Percentiles rank a stretch among this genome's conserved stretches.
phyloP scores from a whole-genome alignment of 305 asterid species.

The Coffea humblotiana region DNA sequence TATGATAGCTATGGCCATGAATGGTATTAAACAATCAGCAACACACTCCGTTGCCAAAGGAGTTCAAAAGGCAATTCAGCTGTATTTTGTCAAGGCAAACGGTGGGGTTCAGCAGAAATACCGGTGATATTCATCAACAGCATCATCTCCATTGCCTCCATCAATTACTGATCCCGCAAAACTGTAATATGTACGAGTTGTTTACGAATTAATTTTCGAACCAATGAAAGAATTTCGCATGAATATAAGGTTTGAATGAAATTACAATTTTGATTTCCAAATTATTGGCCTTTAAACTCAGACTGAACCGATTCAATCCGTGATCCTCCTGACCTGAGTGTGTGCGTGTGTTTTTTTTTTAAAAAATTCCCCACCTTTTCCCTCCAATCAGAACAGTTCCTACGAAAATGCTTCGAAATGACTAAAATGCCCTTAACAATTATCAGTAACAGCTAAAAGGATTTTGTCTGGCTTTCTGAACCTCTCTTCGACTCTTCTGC shows the following conservation, averaged over 20 bases:
- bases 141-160: constrained; percentile 64
- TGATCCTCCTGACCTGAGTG: too few relatives aligned
- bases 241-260: too few relatives aligned
- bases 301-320: too few relatives aligned
- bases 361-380: constrained; percentile 2
- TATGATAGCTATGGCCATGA: too few relatives aligned
- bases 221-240: too few relatives aligned
- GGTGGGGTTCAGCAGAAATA: constrained; percentile 11
- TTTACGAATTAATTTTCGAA: too few relatives aligned
- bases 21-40: background rate
- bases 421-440: background rate
- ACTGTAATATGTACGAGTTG: background rate
- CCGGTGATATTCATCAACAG: constrained; percentile 69
- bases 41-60: background rate
- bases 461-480: too few relatives aligned
- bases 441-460: background rate
- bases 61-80: background rate
- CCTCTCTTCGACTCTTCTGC: too few relatives aligned
- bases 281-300: too few relatives aligned
- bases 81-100: background rate
- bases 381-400: background rate
- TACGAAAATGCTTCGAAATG: background rate
- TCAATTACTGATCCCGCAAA: constrained; percentile 45
- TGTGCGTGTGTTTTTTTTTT: too few relatives aligned
- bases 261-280: too few relatives aligned